phyloP scores from a whole-genome alignment of 352 stramenopile genomes.

The Pythium rhizo-oryzae region DNA sequence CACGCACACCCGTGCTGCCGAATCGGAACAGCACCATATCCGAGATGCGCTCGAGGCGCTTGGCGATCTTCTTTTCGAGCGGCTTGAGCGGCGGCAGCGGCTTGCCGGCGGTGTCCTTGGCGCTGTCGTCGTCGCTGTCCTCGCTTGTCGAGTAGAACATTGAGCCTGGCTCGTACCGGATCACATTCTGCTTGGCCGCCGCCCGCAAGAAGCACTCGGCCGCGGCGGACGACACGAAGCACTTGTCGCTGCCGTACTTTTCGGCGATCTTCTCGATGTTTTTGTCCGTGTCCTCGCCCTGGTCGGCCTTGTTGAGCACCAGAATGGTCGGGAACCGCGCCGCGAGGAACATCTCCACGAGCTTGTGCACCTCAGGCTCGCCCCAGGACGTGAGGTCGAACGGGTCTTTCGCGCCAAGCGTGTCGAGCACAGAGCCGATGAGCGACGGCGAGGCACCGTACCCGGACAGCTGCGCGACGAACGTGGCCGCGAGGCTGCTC shows the following conservation, averaged over 20 bases:
- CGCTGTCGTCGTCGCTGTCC: constrained; percentile 65
- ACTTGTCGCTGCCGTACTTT: constrained; percentile 87
- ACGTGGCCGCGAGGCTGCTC: constrained; percentile 64
- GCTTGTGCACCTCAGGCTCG: constrained; percentile 66
- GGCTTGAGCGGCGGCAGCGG: constrained; percentile 52
- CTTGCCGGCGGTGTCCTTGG: constrained; percentile 29
- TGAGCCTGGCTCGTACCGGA: constrained; percentile 84
- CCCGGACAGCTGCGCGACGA: constrained; percentile 75
- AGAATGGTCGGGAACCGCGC: constrained; percentile 88
- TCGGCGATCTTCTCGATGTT: constrained; percentile 90
- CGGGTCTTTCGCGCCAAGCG: constrained; percentile 62
- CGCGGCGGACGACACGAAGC: constrained; percentile 86
- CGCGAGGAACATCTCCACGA: constrained; percentile 79
- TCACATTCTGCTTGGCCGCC: constrained; percentile 72
- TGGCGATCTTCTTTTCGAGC: constrained; percentile 77
- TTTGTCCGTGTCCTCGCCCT: constrained; percentile 81
- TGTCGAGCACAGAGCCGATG: constrained; percentile 72
- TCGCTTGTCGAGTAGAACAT: constrained; percentile 85
- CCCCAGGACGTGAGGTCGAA: constrained; percentile 56
- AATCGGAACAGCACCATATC: constrained; percentile 93
- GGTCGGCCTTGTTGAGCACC: constrained; percentile 90
- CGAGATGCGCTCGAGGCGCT: constrained; percentile 83
- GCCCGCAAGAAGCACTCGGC: constrained; percentile 85
- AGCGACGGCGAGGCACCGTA: constrained; percentile 80
- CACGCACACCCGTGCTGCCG: constrained; percentile 80